Percentiles rank a stretch among this genome's conserved stretches.
phyloP scores from a whole-genome alignment of 2,329 filamentous ascomycete species.

The Stagonosporopsis chrysanthemi region DNA sequence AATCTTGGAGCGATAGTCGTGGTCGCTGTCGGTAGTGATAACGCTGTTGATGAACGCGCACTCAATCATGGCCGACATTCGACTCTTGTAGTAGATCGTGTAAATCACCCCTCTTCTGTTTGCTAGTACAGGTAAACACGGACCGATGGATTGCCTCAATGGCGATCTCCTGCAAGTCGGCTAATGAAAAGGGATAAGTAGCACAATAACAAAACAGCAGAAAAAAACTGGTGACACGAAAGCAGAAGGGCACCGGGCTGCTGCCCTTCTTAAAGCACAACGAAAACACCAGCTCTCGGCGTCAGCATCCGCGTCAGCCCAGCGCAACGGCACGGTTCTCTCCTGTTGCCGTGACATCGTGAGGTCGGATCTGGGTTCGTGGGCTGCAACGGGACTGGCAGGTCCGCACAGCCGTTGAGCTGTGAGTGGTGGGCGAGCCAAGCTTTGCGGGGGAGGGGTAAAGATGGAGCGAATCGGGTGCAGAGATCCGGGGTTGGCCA shows the following conservation, averaged over 20 bases:
- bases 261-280: not conserved
- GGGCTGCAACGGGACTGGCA: conserved; percentile 13
- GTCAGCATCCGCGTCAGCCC: conserved; percentile 6
- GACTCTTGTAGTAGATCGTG: not conserved
- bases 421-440: conserved; percentile 8
- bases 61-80: conserved; percentile 39
- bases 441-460: conserved; percentile 21
- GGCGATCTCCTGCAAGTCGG: conserved; percentile 5
- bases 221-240: not conserved
- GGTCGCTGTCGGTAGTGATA: conserved; percentile 22
- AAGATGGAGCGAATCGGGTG: conserved; percentile 11
- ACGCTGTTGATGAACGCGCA: conserved; percentile 42
- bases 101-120: conserved; percentile 3
- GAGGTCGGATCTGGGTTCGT: conserved; percentile 12
- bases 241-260: not conserved
- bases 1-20: not conserved
- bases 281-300: not conserved
- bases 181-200: not conserved
- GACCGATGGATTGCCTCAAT: not conserved
- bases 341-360: conserved; percentile 9
- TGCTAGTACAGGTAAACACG: not conserved
- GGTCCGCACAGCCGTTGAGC: conserved; percentile 9
- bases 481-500: conserved; percentile 4
- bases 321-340: conserved; percentile 3
- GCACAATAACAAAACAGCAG: not conserved